Conservation (phyloP, 2,329 filamentous ascomycete species). For the Sporothrix curviconia region DNA sequence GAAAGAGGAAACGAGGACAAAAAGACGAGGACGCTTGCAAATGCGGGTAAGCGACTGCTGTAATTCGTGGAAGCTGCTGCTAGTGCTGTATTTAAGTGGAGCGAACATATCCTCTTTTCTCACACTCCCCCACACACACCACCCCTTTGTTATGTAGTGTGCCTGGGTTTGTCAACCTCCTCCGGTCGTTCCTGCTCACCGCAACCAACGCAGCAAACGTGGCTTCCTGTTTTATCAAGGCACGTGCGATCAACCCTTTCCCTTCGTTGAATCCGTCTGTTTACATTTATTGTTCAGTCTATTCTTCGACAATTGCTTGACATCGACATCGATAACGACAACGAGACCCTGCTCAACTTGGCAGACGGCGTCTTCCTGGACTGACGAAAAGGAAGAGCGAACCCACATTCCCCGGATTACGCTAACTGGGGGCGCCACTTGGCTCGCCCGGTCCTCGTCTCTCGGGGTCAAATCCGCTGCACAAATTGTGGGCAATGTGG, state of each 20-base stretch:
- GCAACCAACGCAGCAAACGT: too few relatives aligned
- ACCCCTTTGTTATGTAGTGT: background rate
- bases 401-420: conserved; percentile 14
- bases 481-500: background rate
- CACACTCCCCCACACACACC: background rate
- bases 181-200: background rate
- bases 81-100: background rate
- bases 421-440: background rate
- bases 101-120: background rate
- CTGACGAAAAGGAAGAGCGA: background rate
- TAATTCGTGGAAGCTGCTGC: background rate
- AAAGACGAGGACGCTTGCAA: background rate
- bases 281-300: too few relatives aligned
- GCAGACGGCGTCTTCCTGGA: too few relatives aligned
- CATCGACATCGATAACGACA: too few relatives aligned
- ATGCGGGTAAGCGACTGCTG: conserved; percentile 2
- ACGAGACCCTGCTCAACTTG: too few relatives aligned
- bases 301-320: too few relatives aligned
- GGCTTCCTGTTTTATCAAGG: too few relatives aligned
- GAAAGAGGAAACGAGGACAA: too few relatives aligned
- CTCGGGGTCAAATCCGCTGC: background rate
- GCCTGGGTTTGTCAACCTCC: background rate
- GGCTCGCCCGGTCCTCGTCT: background rate
- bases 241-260: too few relatives aligned
- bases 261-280: too few relatives aligned